Percentiles rank a stretch among this genome's conserved stretches.
phyloP scores from a whole-genome alignment of 257 asterid genomes.

The Solanum appendiculatum region DNA sequence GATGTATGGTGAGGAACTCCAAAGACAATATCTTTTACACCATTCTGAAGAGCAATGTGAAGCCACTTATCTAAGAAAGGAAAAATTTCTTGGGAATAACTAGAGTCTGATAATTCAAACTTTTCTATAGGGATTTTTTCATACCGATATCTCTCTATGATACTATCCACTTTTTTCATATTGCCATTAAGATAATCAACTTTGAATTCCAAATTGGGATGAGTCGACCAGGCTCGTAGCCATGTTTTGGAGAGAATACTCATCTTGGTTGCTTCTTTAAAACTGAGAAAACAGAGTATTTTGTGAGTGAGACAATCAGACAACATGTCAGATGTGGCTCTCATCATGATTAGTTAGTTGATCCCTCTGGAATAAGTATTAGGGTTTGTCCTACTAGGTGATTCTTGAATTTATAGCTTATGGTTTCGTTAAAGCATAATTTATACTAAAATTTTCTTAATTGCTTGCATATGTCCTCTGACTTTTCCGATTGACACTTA shows the following conservation, averaged over 20 bases:
- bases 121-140: background rate
- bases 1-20: background rate
- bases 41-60: background rate
- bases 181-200: background rate
- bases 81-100: background rate
- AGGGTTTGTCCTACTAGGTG: background rate
- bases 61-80: background rate
- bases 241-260: background rate
- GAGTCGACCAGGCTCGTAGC: background rate
- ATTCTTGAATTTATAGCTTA: background rate
- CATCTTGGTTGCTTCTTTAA: background rate
- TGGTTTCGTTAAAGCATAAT: too few relatives aligned
- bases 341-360: background rate
- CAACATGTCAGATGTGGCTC: background rate
- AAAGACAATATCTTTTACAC: background rate
- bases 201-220: background rate
- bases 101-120: background rate
- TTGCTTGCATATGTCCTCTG: background rate
- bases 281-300: background rate
- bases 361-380: background rate
- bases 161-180: background rate
- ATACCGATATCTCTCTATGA: background rate
- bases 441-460: too few relatives aligned
- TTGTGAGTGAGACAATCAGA: background rate
- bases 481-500: background rate